A percentile compares a stretch with the other conserved stretches of the same genome.
These are phyloP conservation scores for Moesziomyces sp. DNA, from an alignment of 1,284 basidiomycete genomes.

Conservation along the genomic window DNA sequence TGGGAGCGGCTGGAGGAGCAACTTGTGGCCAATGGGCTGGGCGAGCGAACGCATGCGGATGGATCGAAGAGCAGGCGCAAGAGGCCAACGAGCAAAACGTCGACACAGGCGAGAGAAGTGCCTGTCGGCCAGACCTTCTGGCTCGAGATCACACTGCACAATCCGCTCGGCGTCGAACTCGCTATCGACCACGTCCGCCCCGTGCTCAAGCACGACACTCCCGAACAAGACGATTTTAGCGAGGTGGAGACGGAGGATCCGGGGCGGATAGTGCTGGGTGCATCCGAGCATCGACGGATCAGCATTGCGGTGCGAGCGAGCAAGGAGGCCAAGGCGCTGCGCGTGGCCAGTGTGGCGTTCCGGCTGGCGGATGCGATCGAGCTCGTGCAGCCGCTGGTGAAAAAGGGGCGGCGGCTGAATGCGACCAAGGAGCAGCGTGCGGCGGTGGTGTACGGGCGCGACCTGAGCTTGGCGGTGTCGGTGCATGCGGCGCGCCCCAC, in stretches of 20 bases:
- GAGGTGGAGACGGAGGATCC: conserved; percentile 53
- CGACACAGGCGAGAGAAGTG: conserved; percentile 19
- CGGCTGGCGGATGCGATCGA: conserved; percentile 69
- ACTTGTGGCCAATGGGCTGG: conserved; percentile 24
- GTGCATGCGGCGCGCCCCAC: conserved; percentile 54
- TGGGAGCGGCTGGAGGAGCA: conserved; percentile 35
- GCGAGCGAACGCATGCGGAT: conserved; percentile 10
- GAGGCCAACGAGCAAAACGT: conserved; percentile 16
- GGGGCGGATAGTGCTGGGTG: conserved; percentile 29
- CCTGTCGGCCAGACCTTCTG: conserved; percentile 65
- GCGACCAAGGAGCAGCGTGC: conserved; percentile 69
- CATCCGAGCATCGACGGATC: conserved; percentile 13
- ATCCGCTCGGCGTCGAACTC: conserved; percentile 68
- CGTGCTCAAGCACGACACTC: conserved; percentile 1
- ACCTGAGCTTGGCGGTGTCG: conserved; percentile 67
- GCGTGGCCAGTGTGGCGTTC: conserved; percentile 66
- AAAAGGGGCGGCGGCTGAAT: conserved; percentile 69
- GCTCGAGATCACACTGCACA: conserved; percentile 69
- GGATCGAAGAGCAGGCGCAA: conserved; percentile 17
- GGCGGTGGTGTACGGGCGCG: conserved; percentile 69
- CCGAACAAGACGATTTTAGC: conserved; percentile 2
- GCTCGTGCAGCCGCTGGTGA: conserved; percentile 67
- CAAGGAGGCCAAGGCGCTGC: conserved; percentile 32
- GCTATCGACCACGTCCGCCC: conserved; percentile 16
- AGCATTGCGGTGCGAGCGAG: conserved; percentile 13